Conservation (phyloP, 805 yeast genomes). For the Candida tibetensis region DNA sequence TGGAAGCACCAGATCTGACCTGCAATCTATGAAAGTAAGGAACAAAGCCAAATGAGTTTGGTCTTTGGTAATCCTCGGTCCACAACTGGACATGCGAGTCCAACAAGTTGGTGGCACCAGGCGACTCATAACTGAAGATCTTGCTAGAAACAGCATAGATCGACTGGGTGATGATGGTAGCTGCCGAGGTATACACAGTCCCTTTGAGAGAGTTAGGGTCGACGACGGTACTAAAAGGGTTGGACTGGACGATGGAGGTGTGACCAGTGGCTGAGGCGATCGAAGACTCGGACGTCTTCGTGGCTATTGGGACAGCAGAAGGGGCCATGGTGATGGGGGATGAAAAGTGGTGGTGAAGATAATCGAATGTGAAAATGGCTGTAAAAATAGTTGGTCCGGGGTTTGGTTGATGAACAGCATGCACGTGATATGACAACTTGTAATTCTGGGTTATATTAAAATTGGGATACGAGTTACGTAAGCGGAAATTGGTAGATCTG, state of each 20-base stretch:
- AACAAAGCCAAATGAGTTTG: slow-evolving; percentile 52
- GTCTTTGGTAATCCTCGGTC: slow-evolving; percentile 48
- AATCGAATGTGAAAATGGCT: not conserved
- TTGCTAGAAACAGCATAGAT: slow-evolving; percentile 49
- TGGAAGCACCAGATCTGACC: slow-evolving; percentile 81
- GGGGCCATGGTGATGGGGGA: not conserved
- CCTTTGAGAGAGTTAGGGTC: slow-evolving; percentile 53
- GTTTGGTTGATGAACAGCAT: not conserved
- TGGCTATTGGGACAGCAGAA: not conserved
- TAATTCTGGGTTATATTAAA: no score
- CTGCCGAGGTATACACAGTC: slow-evolving; percentile 52
- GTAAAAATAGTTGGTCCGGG: no score
- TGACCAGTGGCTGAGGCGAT: not conserved
- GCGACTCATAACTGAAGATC: slow-evolving; percentile 68
- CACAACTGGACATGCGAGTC: slow-evolving; percentile 62
- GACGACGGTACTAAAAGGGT: slow-evolving; percentile 60
- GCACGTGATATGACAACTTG: not conserved
- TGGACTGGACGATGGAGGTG: slow-evolving; percentile 3
- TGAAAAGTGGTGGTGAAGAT: not conserved
- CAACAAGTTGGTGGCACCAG: slow-evolving; percentile 58
- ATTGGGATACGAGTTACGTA: no score
- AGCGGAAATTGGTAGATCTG: no score
- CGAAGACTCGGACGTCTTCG: not conserved
- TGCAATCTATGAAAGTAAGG: slow-evolving; percentile 64
- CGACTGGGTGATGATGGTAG: slow-evolving; percentile 52